Base-by-base conservation (phyloP, 1,139 yeast genomes). In the Yamadazyma trypodendri region DNA sequence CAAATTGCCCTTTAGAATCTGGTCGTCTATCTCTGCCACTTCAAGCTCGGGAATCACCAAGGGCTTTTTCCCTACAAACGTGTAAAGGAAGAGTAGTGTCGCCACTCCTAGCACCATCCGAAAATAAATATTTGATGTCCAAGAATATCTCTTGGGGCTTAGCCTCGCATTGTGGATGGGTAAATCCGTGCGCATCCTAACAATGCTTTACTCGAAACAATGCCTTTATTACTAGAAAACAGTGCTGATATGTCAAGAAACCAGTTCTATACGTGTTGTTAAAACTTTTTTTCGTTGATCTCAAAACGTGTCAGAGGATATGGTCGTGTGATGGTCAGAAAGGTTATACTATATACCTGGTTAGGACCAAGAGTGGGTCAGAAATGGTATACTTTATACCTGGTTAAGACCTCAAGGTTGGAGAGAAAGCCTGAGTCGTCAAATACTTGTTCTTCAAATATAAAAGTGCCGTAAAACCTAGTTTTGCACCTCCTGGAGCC, bases 181-280 rank as follows among this genome's bases (percentile, higher is more conserved):
- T 47, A 75, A 68, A 45, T 72, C 79, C 14, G 13, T 27, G 20
- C 15, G 29, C n/a, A n/a, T n/a, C n/a, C n/a, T n/a, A n/a, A n/a
- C 25, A 23, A 23, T 23, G 25, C n/a, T n/a, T n/a, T 10, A 4
- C 6, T 11, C 25, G 6, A 23, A 23, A 9, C 25, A 23, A 6
- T 9, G 25, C 10, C 13, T 23, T n/a, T 6, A 5, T n/a, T 23
- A n/a, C 11, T 23, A 5, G n/a, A 23, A 10, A 4, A 10, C 25
- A n/a, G n/a, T n/a, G n/a, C n/a, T n/a, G n/a, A n/a, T 18, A 8
- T 18, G 8, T 18, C 13, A 23, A 23, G 25, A 23, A 23, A 11
- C 25, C 25, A 5, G 25, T 23, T 23, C 25, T 23, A 5, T 23
- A 10, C 13, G 13, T 23, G 25, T 23, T 23, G n/a, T 23, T 6